Conservation (phyloP, 2,329 filamentous ascomycete genomes). For the Cercospora citrullina region DNA sequence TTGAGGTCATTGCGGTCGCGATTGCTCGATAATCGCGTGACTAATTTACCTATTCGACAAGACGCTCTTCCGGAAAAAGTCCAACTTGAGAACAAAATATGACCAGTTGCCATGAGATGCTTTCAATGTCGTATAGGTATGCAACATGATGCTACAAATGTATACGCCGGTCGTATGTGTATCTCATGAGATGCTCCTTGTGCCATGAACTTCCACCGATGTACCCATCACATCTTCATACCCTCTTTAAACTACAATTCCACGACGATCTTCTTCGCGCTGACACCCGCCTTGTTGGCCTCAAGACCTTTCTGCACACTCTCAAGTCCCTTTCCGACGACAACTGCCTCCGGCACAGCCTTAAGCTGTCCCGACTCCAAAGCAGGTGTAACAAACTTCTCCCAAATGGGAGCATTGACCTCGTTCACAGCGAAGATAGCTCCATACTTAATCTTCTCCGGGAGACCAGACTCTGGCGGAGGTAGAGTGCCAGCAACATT, state of each 20-base stretch:
- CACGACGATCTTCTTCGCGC: slow-evolving; percentile 39
- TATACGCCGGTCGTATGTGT: background rate
- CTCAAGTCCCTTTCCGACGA: slow-evolving; percentile 43
- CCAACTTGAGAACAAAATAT: background rate
- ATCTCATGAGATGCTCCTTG: background rate
- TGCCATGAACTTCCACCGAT: background rate
- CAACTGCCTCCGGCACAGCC: slow-evolving; percentile 40
- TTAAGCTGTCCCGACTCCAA: slow-evolving; percentile 39
- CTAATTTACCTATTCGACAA: background rate
- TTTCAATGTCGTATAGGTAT: background rate
- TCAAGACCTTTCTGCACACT: slow-evolving; percentile 36
- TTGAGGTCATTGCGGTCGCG: background rate
- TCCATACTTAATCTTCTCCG: slow-evolving; percentile 32
- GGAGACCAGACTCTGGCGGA: slow-evolving; percentile 29
- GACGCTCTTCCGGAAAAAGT: background rate
- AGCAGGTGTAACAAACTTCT: slow-evolving; percentile 36
- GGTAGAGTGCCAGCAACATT: slow-evolving; percentile 26
- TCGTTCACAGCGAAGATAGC: slow-evolving; percentile 34
- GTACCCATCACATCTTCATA: background rate
- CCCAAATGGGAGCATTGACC: slow-evolving; percentile 34
- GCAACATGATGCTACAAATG: background rate
- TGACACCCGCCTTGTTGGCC: slow-evolving; percentile 37
- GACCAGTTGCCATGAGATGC: background rate
- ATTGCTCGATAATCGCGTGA: background rate
- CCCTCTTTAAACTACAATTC: slow-evolving; percentile 26